Percentiles rank a stretch among this genome's conserved stretches.
Evolutionary conservation across 805 yeast species (phyloP).

Genomic region (Metschnikowia similis): DNA sequence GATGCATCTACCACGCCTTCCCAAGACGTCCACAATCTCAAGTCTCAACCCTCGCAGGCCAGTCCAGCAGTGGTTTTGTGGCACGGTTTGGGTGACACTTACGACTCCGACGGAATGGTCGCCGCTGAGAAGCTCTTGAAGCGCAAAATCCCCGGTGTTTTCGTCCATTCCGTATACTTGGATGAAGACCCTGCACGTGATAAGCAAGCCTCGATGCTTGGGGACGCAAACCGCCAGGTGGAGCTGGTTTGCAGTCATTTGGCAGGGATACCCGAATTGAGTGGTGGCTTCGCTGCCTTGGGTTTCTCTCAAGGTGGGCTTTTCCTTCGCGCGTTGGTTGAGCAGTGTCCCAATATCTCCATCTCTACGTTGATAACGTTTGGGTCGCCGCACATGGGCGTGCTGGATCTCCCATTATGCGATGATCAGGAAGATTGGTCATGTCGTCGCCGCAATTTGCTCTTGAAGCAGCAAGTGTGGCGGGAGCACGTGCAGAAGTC

Average conservation of each 20-base stretch:
- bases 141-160: slow-evolving; percentile 45
- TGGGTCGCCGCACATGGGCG: slow-evolving; percentile 81
- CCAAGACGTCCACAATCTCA: not conserved
- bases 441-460: slow-evolving; percentile 50
- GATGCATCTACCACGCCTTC: not conserved
- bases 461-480: slow-evolving; percentile 62
- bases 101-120: slow-evolving; percentile 56
- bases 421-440: slow-evolving; percentile 47
- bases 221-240: slow-evolving; percentile 55
- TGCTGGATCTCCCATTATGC: slow-evolving; percentile 64
- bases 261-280: slow-evolving; percentile 39
- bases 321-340: slow-evolving; percentile 64
- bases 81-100: slow-evolving; percentile 84
- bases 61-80: slow-evolving; percentile 56
- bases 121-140: slow-evolving; percentile 41
- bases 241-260: slow-evolving; percentile 54
- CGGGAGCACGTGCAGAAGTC: slow-evolving; percentile 49
- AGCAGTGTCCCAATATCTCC: slow-evolving; percentile 44
- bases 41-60: not conserved
- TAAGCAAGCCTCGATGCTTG: slow-evolving; percentile 52
- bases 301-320: slow-evolving; percentile 86
- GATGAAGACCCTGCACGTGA: slow-evolving; percentile 50
- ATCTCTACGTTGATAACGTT: slow-evolving; percentile 60
- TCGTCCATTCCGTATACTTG: slow-evolving; percentile 51
- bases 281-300: slow-evolving; percentile 61